Evolutionary conservation across 1,284 basidiomycete species (phyloP), one percentile per base, ranked within the genome.

Genomic region (Pseudomicrostroma phylloplanum): DNA sequence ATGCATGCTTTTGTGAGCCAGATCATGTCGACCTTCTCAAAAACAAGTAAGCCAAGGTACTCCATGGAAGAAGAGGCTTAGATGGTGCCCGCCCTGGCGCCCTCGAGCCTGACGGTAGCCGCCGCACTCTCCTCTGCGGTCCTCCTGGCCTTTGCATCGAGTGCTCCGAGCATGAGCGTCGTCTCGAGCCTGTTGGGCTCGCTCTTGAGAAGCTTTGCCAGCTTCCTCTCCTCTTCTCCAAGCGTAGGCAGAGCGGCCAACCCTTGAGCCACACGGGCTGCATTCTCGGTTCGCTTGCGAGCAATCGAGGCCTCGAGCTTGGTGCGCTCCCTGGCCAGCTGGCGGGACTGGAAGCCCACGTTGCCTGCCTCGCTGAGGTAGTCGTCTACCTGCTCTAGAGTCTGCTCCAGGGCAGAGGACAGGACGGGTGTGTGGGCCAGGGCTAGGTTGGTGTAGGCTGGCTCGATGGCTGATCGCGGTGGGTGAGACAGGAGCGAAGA

Each of bases 101-200:
- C 76, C 56, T 77, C 67, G 58, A 78, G 71, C 61, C 76, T 73
- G 41, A 78, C 67, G 21, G 73, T 65, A 57, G 72, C 67, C 90
- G 80, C 77, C 90, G 79, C 78, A n/a, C 78, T 79, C 15, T 78
- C 79, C 67, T 81, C 79, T 40, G 70, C 67, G 21, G 81, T 66
- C 57, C 76, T 76, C 66, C 68, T 74, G 13, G 80, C 79, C 1
- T 78, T 76, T 43, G 71, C 78, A 65, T 80, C 79, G 46, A 81
- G 76, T 57, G 79, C 79, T 23, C 76, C 74, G 4, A 81, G 71
- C 48, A 81, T 70, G 55, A 79, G 81, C 85, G 94, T 85, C 79
- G 91, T 89, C 79, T 96, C 92, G 74, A 97, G 81, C 67, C 94
- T 85, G 76, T 86, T 91, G 39, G 92, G 93, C 80, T 97, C 94